These are phyloP conservation scores for Rosa rugosa DNA, from an alignment of 306 rosid genomes.

Conservation along the genomic window DNA sequence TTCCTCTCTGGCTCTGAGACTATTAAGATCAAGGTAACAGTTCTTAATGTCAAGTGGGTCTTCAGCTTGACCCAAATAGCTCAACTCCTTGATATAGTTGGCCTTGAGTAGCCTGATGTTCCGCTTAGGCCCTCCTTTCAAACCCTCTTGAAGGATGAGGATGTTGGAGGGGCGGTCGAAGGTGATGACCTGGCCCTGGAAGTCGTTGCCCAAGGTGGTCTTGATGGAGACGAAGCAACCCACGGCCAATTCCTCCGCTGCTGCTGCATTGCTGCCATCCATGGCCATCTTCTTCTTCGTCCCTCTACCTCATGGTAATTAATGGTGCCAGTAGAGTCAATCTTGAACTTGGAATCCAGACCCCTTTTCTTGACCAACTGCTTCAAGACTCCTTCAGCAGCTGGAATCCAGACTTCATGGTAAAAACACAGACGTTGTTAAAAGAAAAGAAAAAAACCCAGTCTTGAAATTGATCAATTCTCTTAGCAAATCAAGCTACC, in stretches of 20 bases:
- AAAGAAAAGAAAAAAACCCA: too few relatives aligned
- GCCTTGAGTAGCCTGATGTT: constrained; percentile 76
- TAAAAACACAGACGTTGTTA: too few relatives aligned
- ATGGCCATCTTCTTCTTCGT: constrained; percentile 38
- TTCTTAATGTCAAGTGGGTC: constrained; percentile 71
- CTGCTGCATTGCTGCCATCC: constrained; percentile 64
- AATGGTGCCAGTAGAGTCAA: too few relatives aligned
- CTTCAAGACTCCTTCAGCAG: too few relatives aligned
- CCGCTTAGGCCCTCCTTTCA: constrained; percentile 57
- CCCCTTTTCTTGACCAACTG: too few relatives aligned
- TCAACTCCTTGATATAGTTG: constrained; percentile 68
- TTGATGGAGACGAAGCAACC: constrained; percentile 81
- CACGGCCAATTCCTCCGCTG: constrained; percentile 63
- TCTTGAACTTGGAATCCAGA: too few relatives aligned
- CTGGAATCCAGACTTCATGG: too few relatives aligned
- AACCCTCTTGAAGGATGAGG: constrained; percentile 83
- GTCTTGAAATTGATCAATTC: too few relatives aligned
- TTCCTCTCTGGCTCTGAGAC: constrained; percentile 73
- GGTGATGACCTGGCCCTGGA: constrained; percentile 80
- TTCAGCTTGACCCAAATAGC: constrained; percentile 57
- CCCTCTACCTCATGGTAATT: too few relatives aligned
- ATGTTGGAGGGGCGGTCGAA: constrained; percentile 81
- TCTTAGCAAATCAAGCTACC: too few relatives aligned
- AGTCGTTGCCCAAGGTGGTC: constrained; percentile 82
- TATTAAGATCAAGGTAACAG: constrained; percentile 61